phyloP scores from a whole-genome alignment of 2,329 filamentous ascomycete genomes.

The Penicillium griseofulvum region DNA sequence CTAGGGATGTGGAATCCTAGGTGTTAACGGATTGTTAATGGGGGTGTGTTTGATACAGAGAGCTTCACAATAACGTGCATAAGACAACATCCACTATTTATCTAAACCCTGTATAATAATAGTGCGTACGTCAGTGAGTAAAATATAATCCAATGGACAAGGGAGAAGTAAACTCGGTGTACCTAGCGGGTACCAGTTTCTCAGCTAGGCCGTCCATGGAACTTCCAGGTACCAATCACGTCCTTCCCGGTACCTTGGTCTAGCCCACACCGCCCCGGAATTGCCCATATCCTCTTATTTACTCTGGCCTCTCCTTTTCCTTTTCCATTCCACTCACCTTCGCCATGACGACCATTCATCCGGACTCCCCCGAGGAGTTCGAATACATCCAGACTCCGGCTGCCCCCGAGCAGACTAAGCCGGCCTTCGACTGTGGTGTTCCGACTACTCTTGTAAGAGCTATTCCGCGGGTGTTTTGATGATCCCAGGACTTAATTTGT shows the following conservation, averaged over 20 bases:
- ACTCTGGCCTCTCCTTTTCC: slow-evolving; percentile 23
- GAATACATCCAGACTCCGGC: slow-evolving; percentile 60
- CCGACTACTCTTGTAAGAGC: slow-evolving; percentile 56
- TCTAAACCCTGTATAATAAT: not conserved
- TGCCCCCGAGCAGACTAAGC: slow-evolving; percentile 52
- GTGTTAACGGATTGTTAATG: not conserved
- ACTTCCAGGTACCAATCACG: slow-evolving; percentile 9
- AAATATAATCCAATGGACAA: not conserved
- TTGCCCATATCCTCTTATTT: slow-evolving; percentile 21
- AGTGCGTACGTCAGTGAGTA: not conserved
- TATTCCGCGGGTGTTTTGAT: not conserved
- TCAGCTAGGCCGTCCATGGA: slow-evolving; percentile 9
- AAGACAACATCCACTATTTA: not conserved
- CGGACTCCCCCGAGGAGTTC: slow-evolving; percentile 49
- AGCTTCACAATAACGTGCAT: not conserved
- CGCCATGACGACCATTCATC: slow-evolving; percentile 42
- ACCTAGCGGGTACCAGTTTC: slow-evolving; percentile 1
- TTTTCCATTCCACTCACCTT: slow-evolving; percentile 22
- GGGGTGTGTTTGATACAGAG: not conserved
- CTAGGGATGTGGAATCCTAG: not conserved
- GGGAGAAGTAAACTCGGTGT: not conserved
- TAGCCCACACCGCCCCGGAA: slow-evolving; percentile 20
- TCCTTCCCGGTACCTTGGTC: slow-evolving; percentile 6
- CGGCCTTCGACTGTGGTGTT: slow-evolving; percentile 58
- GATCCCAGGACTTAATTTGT: not conserved